Evolutionary conservation across 352 stramenopile species (phyloP), one percentile per base, ranked within the genome.

Genomic region (Phytophthora syringae): DNA sequence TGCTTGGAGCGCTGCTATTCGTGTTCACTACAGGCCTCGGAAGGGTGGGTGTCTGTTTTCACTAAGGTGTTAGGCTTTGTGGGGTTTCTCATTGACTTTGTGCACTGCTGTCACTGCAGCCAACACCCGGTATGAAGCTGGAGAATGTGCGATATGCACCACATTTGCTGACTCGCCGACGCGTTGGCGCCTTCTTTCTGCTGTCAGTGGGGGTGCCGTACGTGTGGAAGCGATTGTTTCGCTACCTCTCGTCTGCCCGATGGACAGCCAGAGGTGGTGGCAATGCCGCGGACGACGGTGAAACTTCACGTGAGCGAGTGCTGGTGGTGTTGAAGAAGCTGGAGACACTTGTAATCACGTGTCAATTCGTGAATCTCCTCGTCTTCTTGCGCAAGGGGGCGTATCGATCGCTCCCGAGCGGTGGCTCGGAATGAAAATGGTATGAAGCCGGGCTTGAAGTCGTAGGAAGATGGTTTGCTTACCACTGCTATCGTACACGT

Each of bases 121-220:
- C 85, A 5, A 95, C 87, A 9, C 87, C 87, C 7, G 87, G 87
- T 2, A 95, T 95, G 87, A 90, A 90, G 55, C 67, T 95, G 20
- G 84, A 95, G 61, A 94, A 94, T 32, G 67, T 95, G 7, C 79
- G 76, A 51, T 95, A 91, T 22, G 65, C 64, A 7, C 65, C 76
- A 5, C 63, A 77, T 25, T 20, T 77, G 25, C 60, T 95, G 44
- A 88, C 80, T 12, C 57, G 60, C 24, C 78, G 75, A 64, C 82
- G 78, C 24, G 75, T 91, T 20, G 60, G 52, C 5, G 67, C 64
- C 27, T 80, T 94, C 34, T 93, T 93, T 39, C 7, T 95, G 37
- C 56, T 95, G 5, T 91, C 85, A 1, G 77, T 95, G 13, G 87
- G 64, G 6, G 34, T 90, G 10, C 87, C 87, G 27, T 95, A 94